phyloP scores from a whole-genome alignment of 495 filamentous ascomycete species.

The Penicillium bialowiezense region DNA sequence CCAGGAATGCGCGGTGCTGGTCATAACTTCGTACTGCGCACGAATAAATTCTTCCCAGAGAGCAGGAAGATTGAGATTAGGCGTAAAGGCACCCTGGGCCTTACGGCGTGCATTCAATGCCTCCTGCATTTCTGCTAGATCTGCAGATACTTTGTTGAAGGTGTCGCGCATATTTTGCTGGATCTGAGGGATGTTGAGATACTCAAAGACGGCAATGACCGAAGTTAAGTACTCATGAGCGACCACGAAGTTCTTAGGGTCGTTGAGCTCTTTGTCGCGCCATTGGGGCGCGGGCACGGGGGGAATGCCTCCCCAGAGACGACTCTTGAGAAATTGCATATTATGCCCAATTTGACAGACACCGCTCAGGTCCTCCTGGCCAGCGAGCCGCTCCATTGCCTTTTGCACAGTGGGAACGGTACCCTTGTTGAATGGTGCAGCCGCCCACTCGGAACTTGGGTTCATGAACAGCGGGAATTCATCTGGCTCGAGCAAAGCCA shows the following conservation, averaged over 20 bases:
- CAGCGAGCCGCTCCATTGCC: background rate
- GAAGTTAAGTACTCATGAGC: slow-evolving; percentile 1
- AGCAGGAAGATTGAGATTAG: background rate
- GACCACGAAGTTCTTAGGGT: background rate
- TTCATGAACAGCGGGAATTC: slow-evolving; percentile 7
- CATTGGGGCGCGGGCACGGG: background rate
- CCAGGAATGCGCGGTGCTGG: slow-evolving; percentile 3
- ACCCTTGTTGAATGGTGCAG: slow-evolving; percentile 7
- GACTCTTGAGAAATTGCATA: background rate
- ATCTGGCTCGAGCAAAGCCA: slow-evolving; percentile 3
- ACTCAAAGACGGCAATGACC: slow-evolving; percentile 1
- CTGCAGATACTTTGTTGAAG: slow-evolving; percentile 1
- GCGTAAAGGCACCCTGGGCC: background rate
- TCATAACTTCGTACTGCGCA: slow-evolving; percentile 4
- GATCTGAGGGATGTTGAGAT: background rate
- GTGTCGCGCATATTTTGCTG: background rate
- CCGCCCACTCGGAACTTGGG: slow-evolving; percentile 9
- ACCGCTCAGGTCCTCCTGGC: background rate
- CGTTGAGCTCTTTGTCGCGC: slow-evolving; percentile 3
- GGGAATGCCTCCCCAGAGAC: slow-evolving; percentile 1
- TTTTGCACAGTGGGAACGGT: background rate
- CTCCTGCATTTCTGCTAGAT: background rate
- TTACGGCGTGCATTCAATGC: slow-evolving; percentile 1
- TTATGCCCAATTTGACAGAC: background rate
- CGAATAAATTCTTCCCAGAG: slow-evolving; percentile 3